Base-by-base conservation (phyloP, 495 filamentous ascomycete species). In the Tetracladium setigerum region DNA sequence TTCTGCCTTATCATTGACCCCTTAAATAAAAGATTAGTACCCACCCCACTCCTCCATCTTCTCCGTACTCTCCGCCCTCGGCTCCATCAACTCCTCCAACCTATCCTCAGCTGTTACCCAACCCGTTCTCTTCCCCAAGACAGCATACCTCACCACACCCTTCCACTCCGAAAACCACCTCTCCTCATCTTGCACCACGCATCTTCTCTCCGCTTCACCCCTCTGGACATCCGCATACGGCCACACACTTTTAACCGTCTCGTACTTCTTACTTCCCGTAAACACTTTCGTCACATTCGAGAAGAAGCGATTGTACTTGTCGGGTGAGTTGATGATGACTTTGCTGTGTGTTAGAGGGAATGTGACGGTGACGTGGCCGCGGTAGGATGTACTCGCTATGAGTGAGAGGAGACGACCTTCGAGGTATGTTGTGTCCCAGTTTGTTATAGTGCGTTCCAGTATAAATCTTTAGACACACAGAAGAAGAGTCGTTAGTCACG, bases 101-200 rank as follows among this genome's bases (percentile, higher is more conserved):
- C 92, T 78, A 33, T 69, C 56, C 73, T 92, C 95, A 12, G 52
- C 47, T 7, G 56, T 55, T 1, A 54, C 52, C 56, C 56, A 55
- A 63, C 96, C 92, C 60, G 86, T 84, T 41, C 88, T 85, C 40
- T 89, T 83, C 15, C 89, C 88, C 54, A 96, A 89, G 32, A 91
- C 83, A 38, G 92, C 92, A 50, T 89, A 88, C 56, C 84, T 84
- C 49, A 98, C 88, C 18, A 95, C 82, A 72, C 97, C 91, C 71
- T 95, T 97, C 50, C 90, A 96, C 56, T 91, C 80, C 30, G 30
- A 15, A 67, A 72, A 77, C 74, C 74, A 77, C 0, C 56, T 62
- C 55, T 77, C 70, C 59, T 79, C 74, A 12, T 63, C 73, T 55
- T 73, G 70, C 15, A 75, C 68, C 2, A 59, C 61, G 47, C 67